phyloP scores from a whole-genome alignment of 805 yeast genomes.

The Candida parachauliodes region DNA sequence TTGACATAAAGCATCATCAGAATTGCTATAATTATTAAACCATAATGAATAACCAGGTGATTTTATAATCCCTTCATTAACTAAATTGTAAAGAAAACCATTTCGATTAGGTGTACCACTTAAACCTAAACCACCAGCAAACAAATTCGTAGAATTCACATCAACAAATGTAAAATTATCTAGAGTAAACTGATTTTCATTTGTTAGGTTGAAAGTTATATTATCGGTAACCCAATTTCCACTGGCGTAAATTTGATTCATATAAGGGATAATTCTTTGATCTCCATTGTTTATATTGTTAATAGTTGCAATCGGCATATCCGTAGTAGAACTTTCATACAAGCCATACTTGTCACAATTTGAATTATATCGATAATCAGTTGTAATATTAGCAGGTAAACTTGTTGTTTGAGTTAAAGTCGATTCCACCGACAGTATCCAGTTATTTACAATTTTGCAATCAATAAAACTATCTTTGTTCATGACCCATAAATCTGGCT shows the following conservation, averaged over 20 bases:
- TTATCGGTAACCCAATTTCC: conserved; percentile 26
- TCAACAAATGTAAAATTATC: conserved; percentile 25
- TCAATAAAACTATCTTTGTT: conserved; percentile 20
- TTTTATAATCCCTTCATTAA: conserved; percentile 16
- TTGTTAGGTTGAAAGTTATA: conserved; percentile 16
- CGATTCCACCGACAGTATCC: conserved; percentile 16
- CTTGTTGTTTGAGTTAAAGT: background rate
- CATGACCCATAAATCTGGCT: conserved; percentile 38
- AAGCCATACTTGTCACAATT: conserved; percentile 30
- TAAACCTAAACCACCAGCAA: conserved; percentile 34
- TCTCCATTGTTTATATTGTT: conserved; percentile 14
- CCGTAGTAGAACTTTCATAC: conserved; percentile 14
- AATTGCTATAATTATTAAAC: conserved; percentile 17
- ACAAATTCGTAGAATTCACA: conserved; percentile 19
- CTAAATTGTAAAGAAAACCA: conserved; percentile 27
- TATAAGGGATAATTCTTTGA: conserved; percentile 23
- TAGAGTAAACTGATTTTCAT: conserved; percentile 13
- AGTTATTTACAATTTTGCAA: conserved; percentile 20
- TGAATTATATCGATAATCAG: conserved; percentile 19
- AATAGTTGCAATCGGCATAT: conserved; percentile 12
- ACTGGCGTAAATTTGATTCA: conserved; percentile 21
- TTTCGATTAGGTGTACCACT: conserved; percentile 22
- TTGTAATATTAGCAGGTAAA: conserved; percentile 15
- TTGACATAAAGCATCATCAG: conserved; percentile 20
- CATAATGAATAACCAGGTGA: conserved; percentile 34